These are phyloP conservation scores for Candida golubevii DNA, from an alignment of 805 yeast genomes.

Conservation along the genomic window DNA sequence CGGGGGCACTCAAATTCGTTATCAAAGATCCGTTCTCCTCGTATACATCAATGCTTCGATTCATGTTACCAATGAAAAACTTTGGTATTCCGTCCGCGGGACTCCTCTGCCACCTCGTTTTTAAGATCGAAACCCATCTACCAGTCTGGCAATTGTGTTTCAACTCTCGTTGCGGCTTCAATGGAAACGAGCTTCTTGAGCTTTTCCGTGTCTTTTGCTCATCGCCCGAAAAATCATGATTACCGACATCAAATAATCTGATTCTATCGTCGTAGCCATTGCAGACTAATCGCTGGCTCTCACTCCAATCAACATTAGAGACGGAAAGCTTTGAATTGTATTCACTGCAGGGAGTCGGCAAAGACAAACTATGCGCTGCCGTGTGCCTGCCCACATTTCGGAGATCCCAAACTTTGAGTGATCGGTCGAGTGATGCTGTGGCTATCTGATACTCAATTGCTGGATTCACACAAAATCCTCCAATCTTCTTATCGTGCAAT, in stretches of 20 bases:
- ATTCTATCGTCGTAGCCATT: constrained; percentile 67
- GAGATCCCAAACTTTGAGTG: constrained; percentile 83
- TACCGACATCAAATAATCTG: constrained; percentile 8
- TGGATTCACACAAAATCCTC: constrained; percentile 83
- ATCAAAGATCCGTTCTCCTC: constrained; percentile 70
- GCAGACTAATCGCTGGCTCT: constrained; percentile 67
- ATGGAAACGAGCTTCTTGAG: not conserved
- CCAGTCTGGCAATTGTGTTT: constrained; percentile 96
- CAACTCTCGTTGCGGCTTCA: constrained; percentile 26
- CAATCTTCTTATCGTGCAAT: constrained; percentile 86
- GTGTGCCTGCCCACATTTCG: constrained; percentile 37
- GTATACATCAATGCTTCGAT: constrained; percentile 77
- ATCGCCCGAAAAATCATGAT: not conserved
- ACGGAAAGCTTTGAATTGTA: constrained; percentile 76
- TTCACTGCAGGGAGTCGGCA: constrained; percentile 54
- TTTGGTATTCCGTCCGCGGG: constrained; percentile 74
- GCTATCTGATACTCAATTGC: constrained; percentile 59
- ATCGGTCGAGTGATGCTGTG: constrained; percentile 85
- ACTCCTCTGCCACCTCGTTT: constrained; percentile 77
- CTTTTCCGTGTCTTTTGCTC: not conserved
- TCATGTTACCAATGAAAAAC: constrained; percentile 92
- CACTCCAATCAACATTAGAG: constrained; percentile 80
- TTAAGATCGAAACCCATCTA: constrained; percentile 90
- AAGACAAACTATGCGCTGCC: constrained; percentile 11
- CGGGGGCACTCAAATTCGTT: constrained; percentile 62